Evolutionary conservation across 108 stramenopile genomes (phyloP), one percentile per base, ranked within the genome.

Genomic region (Bacterosira constricta): DNA sequence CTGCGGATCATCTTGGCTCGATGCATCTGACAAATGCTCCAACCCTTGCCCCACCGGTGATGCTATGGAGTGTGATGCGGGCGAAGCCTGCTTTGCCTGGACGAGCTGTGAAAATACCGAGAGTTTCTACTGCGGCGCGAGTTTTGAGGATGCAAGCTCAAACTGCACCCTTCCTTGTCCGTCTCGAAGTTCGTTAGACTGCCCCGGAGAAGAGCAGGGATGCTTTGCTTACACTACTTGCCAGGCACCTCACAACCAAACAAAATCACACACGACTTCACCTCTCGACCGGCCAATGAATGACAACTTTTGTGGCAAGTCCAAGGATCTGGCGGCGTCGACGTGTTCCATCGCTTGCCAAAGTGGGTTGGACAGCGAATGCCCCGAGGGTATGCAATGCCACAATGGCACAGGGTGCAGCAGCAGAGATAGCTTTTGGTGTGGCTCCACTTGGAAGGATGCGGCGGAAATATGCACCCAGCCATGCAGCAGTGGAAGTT

Each of bases 181-280:
- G 31, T 56, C 62, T 30, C 39, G 76, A 65, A 53, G 51, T 12
- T 61, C 46, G 6, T 21, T 61, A 9, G 58, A 67, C 6, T 78
- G 77, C 36, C 77, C 77, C 15, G 29, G n/a, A n/a, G n/a, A 58
- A 29, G 77, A 62, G 6, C 45, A 51, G 63, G 77, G 69, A 9
- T 78, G 77, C 34, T 78, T 69, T 30, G 69, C 68, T 4, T 78
- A 78, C 69, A 78, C 77, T 11, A 78, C 77, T 25, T 78, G 77
- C 25, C 50, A 57, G 15, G 77, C 56, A 0, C 56, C 63, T 1
- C 55, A 65, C 39, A 45, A 58, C 8, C 54, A 38, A 31, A 15
- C 52, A n/a, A 52, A 44, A 1, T 44, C 54, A 15, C 45, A 64
- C 37, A 44, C n/a, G 20, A 20, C 44, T 9, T 31, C 50, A 17